A percentile compares a stretch with the other conserved stretches of the same genome.
phyloP scores from a whole-genome alignment of 345 rosid genomes.

The Brassica napus region DNA sequence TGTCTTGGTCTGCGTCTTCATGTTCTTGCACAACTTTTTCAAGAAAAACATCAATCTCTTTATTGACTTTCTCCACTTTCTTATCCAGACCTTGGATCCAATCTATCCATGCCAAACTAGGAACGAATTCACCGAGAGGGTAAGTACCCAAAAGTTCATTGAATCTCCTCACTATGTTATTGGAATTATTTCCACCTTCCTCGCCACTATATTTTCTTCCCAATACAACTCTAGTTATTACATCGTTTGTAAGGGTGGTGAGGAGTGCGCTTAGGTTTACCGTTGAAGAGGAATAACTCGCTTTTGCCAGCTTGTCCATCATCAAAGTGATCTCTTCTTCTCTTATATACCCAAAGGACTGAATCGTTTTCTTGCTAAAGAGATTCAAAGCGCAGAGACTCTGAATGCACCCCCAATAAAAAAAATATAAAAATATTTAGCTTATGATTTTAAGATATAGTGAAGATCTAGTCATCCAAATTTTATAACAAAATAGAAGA shows the following conservation, averaged over 20 bases:
- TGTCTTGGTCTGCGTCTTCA: neutral
- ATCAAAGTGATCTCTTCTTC: neutral
- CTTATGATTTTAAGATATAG: neutral
- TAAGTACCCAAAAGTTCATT: slow-evolving; percentile 38
- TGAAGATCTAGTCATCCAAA: neutral
- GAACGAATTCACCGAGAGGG: slow-evolving; percentile 49
- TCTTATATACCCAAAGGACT: neutral
- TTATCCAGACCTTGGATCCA: slow-evolving; percentile 24
- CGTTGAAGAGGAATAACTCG: slow-evolving; percentile 18
- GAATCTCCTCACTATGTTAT: slow-evolving; percentile 36
- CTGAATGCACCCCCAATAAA: neutral
- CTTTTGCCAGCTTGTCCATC: slow-evolving; percentile 29
- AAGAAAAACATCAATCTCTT: slow-evolving; percentile 29
- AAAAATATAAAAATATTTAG: no score
- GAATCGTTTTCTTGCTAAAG: neutral
- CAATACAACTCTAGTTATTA: slow-evolving; percentile 47
- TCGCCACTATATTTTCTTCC: slow-evolving; percentile 54
- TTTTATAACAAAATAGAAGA: neutral
- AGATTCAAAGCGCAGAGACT: neutral
- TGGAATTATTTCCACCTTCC: slow-evolving; percentile 33
- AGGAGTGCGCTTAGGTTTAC: slow-evolving; percentile 46
- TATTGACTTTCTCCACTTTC: slow-evolving; percentile 6
- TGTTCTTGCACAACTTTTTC: slow-evolving; percentile 26
- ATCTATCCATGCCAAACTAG: slow-evolving; percentile 51
- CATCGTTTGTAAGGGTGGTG: slow-evolving; percentile 37